These are phyloP conservation scores for Lactifluus subvellereus DNA, from an alignment of 768 basidiomycete species.

Conservation along the genomic window DNA sequence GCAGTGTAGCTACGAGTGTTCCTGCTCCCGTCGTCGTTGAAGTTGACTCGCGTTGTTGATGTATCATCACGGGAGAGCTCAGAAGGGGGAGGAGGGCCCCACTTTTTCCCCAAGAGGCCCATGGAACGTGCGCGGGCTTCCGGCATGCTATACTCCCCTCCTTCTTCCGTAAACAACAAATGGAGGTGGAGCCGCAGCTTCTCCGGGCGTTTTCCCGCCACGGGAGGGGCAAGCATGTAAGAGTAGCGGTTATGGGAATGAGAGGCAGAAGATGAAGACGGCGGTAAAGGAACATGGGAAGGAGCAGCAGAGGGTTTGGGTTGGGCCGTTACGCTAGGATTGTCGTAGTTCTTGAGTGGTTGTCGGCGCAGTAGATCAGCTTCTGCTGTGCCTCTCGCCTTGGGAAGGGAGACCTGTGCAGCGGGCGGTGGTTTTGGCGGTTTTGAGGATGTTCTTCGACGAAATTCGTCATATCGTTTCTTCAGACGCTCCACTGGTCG, in stretches of 20 bases:
- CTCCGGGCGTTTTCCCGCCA: conserved; percentile 65
- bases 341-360: conserved; percentile 22
- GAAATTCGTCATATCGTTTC: conserved; percentile 74
- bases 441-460: conserved; percentile 24
- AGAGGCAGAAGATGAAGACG: conserved; percentile 23
- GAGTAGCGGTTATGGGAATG: conserved; percentile 48
- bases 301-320: conserved; percentile 27
- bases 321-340: conserved; percentile 18
- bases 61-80: conserved; percentile 25
- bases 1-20: conserved; percentile 35
- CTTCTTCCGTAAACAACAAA: conserved; percentile 67
- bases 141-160: conserved; percentile 77
- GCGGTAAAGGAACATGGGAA: conserved; percentile 27
- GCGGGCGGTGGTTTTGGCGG: conserved; percentile 5
- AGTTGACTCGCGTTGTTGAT: conserved; percentile 39
- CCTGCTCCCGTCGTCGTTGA: conserved; percentile 53
- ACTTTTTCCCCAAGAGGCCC: conserved; percentile 80
- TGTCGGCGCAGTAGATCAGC: conserved; percentile 21
- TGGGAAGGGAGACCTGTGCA: conserved; percentile 15
- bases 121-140: conserved; percentile 78
- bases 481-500: conserved; percentile 83
- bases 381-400: conserved; percentile 21
- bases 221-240: conserved; percentile 63
- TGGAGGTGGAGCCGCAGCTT: conserved; percentile 62
- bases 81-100: conserved; percentile 57